Evolutionary conservation across 2,329 filamentous ascomycete genomes (phyloP), one percentile per base, ranked within the genome.

Genomic region (Metarhizium humberi): DNA sequence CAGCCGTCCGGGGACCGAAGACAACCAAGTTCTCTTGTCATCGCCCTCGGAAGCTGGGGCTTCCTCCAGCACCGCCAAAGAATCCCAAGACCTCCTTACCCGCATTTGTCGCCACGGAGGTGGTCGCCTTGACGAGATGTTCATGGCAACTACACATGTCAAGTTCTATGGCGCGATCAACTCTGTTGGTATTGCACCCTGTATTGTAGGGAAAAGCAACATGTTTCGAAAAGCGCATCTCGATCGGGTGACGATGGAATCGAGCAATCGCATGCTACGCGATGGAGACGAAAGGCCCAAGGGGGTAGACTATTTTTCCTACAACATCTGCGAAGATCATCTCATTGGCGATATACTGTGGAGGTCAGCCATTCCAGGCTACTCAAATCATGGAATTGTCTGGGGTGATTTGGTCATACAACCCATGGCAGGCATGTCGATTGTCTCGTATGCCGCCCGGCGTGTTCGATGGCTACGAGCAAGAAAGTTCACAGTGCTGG

Each of bases 121-220:
- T 25, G 92, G 91, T 6, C 81, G 91, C 0, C 78, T 99, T 0
- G 94, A 99, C 67, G 94, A 99, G 67, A 84, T 92, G 71, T 99
- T 97, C 74, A 88, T 99, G 79, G 86, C 90, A 0, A 94, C 91
- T 0, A 84, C 90, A 0, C 94, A 99, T 69, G 90, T 91, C 63
- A 99, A 99, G 68, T 97, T 99, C 77, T 99, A 99, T 74, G 87
- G 87, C 8, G 94, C 92, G 58, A 99, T 99, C 78, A 97, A 97
- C 71, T 89, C 90, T 0, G 90, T 96, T 16, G 80, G 88, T 3
- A 74, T 97, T 53, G 94, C 94, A 0, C 94, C 95, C 8, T 99
- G 94, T 71, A 87, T 95, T 56, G 87, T 97, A 25, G 94, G 94
- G 52, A 99, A 99, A 74, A 95, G 90, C 65, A 97, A 95, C 73